A percentile compares a stretch with the other conserved stretches of the same genome.
Evolutionary conservation across 1,284 basidiomycete species (phyloP).

Genomic region (Austropuccinia psidii): DNA sequence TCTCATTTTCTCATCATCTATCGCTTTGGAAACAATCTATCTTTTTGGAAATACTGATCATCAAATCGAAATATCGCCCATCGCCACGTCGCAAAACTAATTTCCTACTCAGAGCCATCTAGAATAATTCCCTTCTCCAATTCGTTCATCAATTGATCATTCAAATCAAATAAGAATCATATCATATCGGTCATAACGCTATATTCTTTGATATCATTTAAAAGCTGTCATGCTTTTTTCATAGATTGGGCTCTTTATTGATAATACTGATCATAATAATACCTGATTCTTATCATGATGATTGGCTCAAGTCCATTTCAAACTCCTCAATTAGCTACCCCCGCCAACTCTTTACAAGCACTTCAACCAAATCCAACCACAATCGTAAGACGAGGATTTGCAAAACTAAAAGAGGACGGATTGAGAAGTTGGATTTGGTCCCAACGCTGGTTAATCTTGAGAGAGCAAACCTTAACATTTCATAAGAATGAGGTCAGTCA

Average conservation of each 20-base stretch:
- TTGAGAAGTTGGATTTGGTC: constrained; percentile 78
- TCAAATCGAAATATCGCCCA: no score
- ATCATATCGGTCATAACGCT: no score
- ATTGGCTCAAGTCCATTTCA: background rate
- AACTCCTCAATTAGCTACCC: background rate
- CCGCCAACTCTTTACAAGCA: background rate
- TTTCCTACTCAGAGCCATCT: no score
- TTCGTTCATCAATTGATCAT: background rate
- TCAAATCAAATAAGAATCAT: background rate
- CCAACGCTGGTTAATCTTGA: constrained; percentile 80
- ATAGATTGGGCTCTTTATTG: no score
- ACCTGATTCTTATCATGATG: no score
- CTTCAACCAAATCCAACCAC: constrained; percentile 39
- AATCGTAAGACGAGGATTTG: constrained; percentile 45
- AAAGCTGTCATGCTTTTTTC: no score
- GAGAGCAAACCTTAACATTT: constrained; percentile 69
- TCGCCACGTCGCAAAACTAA: no score
- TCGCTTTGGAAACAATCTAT: no score
- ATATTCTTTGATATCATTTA: no score
- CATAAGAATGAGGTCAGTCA: constrained; percentile 78
- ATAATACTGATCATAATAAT: no score
- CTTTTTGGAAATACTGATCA: no score
- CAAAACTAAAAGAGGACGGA: constrained; percentile 48
- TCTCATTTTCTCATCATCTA: no score
- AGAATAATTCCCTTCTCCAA: background rate